phyloP scores from a whole-genome alignment of 139 green algal species.

The Deuterostichococcus epilithicus region DNA sequence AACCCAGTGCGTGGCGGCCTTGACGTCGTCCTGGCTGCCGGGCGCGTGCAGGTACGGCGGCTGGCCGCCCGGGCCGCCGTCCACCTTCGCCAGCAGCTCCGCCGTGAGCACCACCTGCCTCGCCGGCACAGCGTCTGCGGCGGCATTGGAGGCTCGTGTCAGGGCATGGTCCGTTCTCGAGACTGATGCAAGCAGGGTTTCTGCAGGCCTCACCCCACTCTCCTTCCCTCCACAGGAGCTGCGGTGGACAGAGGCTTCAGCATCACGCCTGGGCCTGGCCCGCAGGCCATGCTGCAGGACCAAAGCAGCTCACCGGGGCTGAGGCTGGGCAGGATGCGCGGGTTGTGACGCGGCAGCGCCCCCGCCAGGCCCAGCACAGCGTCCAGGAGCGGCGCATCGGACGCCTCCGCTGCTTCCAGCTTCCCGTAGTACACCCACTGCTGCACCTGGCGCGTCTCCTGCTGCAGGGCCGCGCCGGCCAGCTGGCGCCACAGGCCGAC shows the following conservation, averaged over 20 bases:
- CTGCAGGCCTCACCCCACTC: no score
- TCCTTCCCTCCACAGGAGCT: no score
- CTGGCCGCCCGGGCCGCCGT: not conserved
- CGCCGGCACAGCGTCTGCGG: not conserved
- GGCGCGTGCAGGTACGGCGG: conserved; percentile 41
- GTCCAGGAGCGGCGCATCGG: conserved; percentile 24
- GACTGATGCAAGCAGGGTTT: no score
- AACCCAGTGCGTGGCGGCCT: conserved; percentile 69
- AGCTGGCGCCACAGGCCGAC: conserved; percentile 22
- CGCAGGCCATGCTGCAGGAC: no score
- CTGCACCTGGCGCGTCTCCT: conserved; percentile 44
- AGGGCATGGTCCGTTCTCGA: no score
- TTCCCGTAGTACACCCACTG: conserved; percentile 48
- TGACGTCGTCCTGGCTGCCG: conserved; percentile 33
- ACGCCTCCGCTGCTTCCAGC: conserved; percentile 23
- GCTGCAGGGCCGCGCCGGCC: conserved; percentile 19
- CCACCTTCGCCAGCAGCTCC: not conserved
- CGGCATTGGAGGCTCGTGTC: no score
- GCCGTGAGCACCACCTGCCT: conserved; percentile 8
- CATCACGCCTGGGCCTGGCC: no score
- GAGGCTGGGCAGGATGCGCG: conserved; percentile 17
- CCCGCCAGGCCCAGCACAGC: conserved; percentile 43
- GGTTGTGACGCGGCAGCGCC: conserved; percentile 38
- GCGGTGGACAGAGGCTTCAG: no score
- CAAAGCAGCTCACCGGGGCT: no score